phyloP scores from a whole-genome alignment of 2,329 filamentous ascomycete genomes.

The Fusarium irregulare region DNA sequence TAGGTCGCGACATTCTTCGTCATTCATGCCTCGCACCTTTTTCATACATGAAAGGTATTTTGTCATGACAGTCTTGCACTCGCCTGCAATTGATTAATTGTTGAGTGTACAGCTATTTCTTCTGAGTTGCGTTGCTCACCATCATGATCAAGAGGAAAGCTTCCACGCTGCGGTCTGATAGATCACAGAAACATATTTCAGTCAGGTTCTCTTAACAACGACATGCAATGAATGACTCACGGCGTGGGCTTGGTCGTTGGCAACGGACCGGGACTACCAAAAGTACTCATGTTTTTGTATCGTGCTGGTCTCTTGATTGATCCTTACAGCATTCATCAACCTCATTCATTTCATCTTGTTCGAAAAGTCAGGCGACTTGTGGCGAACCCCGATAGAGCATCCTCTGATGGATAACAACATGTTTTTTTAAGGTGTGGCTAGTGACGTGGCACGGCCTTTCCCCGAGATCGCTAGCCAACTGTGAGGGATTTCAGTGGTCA shows the following conservation, averaged over 20 bases:
- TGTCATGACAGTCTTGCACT: slow-evolving; percentile 91
- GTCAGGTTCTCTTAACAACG: slow-evolving; percentile 11
- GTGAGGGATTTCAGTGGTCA: slow-evolving; percentile 1
- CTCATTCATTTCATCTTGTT: slow-evolving; percentile 18
- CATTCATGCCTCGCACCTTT: slow-evolving; percentile 83
- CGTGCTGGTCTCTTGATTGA: slow-evolving; percentile 22
- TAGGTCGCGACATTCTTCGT: slow-evolving; percentile 83
- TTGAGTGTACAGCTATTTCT: not conserved
- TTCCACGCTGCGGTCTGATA: slow-evolving; percentile 85
- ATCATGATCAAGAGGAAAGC: slow-evolving; percentile 93
- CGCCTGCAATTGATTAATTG: slow-evolving; percentile 65
- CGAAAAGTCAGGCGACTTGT: slow-evolving; percentile 38
- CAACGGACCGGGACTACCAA: slow-evolving; percentile 77
- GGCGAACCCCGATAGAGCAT: slow-evolving; percentile 38
- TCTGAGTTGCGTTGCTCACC: slow-evolving; percentile 54
- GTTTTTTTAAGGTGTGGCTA: slow-evolving; percentile 37
- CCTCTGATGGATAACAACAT: slow-evolving; percentile 33
- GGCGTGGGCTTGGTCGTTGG: slow-evolving; percentile 75
- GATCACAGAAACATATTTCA: slow-evolving; percentile 14
- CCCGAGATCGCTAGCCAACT: slow-evolving; percentile 4
- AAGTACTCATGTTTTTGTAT: slow-evolving; percentile 64
- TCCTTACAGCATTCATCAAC: slow-evolving; percentile 13
- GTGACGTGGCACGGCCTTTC: slow-evolving; percentile 36
- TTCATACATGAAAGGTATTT: slow-evolving; percentile 90
- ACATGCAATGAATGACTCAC: slow-evolving; percentile 59